Evolutionary conservation across 2,329 filamentous ascomycete genomes (phyloP).

Genomic region (Botrytis aclada): DNA sequence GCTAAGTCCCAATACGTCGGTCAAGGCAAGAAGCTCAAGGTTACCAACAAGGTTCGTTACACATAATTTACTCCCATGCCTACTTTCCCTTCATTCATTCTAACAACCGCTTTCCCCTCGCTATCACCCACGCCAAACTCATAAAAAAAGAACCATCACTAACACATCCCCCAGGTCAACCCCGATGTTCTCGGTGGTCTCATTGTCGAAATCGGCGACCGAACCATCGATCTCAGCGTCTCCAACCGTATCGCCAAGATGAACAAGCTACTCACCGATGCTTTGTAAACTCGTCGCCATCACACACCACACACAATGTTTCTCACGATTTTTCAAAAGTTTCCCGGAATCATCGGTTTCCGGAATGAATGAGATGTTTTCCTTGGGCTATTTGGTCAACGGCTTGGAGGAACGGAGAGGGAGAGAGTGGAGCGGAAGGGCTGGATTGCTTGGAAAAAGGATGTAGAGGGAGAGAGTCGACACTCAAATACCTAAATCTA

Average conservation of each 20-base stretch:
- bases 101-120: not conserved
- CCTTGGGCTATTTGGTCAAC: not conserved
- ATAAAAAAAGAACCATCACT: not conserved
- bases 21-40: slow-evolving; percentile 96
- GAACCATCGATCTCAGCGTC: slow-evolving; percentile 96
- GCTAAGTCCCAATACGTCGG: slow-evolving; percentile 85
- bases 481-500: slow-evolving; percentile 10
- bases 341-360: not conserved
- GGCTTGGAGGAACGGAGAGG: not conserved
- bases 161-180: slow-evolving; percentile 61
- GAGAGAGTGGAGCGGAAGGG: too few relatives aligned
- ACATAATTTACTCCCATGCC: not conserved
- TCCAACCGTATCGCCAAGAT: slow-evolving; percentile 93
- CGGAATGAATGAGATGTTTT: not conserved
- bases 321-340: slow-evolving; percentile 29
- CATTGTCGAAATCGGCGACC: slow-evolving; percentile 93
- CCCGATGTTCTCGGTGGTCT: slow-evolving; percentile 91
- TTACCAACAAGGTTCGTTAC: slow-evolving; percentile 73
- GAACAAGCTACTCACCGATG: slow-evolving; percentile 98
- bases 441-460: not conserved
- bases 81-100: not conserved
- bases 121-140: not conserved
- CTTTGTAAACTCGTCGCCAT: slow-evolving; percentile 68
- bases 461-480: not conserved
- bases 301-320: slow-evolving; percentile 8